These are phyloP conservation scores for Globisporangium spiculum DNA, from an alignment of 352 stramenopile species.

Conservation along the genomic window DNA sequence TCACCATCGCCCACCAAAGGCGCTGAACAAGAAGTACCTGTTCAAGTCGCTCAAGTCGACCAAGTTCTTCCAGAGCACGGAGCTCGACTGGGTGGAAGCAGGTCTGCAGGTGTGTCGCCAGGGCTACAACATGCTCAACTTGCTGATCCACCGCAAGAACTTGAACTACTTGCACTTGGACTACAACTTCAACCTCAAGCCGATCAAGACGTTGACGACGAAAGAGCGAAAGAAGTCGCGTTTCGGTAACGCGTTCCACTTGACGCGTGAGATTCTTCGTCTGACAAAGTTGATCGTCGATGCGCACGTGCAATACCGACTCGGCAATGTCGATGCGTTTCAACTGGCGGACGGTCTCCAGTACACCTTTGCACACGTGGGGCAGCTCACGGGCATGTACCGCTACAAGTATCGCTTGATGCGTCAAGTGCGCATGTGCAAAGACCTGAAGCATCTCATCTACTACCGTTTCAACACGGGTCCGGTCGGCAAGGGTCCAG, in stretches of 20 bases:
- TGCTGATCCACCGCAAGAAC: conserved; percentile 99
- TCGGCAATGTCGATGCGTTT: conserved; percentile 99
- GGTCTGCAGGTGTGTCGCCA: conserved; percentile 98
- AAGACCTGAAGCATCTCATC: conserved; percentile 99
- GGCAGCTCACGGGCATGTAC: conserved; percentile 99
- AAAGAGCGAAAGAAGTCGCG: conserved; percentile 99
- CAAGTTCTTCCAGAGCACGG: conserved; percentile 99
- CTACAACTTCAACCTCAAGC: conserved; percentile 99
- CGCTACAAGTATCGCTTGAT: conserved; percentile 99
- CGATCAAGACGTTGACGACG: conserved; percentile 99
- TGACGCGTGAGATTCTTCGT: conserved; percentile 98
- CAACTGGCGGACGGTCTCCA: conserved; percentile 99
- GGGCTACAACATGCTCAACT: conserved; percentile 99
- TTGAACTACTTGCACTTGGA: conserved; percentile 99
- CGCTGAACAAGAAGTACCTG: conserved; percentile 97
- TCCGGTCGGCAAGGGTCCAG: conserved; percentile 98
- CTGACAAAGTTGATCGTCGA: conserved; percentile 99
- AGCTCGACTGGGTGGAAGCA: conserved; percentile 99
- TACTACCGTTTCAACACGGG: conserved; percentile 99
- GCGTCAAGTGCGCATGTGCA: conserved; percentile 98
- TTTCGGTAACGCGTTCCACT: conserved; percentile 95
- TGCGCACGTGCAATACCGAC: conserved; percentile 98
- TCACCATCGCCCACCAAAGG: conserved; percentile 91
- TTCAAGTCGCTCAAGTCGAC: conserved; percentile 99
- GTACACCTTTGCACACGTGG: conserved; percentile 99